phyloP scores from a whole-genome alignment of 257 asterid genomes.

The Nicotiana tomentosiformis region DNA sequence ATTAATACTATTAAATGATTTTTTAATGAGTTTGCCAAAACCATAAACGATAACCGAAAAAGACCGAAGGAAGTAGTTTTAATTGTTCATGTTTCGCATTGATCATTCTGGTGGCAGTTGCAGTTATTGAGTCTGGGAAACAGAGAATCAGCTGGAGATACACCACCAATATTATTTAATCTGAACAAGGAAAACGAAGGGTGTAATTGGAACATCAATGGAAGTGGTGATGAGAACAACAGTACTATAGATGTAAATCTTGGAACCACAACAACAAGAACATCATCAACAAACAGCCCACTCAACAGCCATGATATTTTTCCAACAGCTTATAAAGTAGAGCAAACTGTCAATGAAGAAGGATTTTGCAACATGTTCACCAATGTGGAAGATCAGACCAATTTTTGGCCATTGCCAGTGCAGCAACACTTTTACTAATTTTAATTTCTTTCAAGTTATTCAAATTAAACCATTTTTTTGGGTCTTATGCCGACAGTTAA shows the following conservation, averaged over 20 bases:
- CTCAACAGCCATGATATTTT: conserved; percentile 20
- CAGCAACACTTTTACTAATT: conserved; percentile 40
- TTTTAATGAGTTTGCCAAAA: too few species aligned
- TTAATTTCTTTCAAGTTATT: neutral
- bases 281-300: conserved; percentile 15
- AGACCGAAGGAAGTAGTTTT: neutral
- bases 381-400: conserved; percentile 54
- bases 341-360: conserved; percentile 32
- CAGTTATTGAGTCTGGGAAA: conserved; percentile 55
- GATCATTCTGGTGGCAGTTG: conserved; percentile 13
- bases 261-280: conserved; percentile 27
- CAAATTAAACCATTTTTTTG: neutral
- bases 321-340: conserved; percentile 29
- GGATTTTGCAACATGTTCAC: conserved; percentile 54
- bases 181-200: conserved; percentile 65
- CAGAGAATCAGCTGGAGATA: conserved; percentile 32
- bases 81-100: neutral
- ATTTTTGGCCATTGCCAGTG: conserved; percentile 73
- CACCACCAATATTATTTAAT: conserved; percentile 22
- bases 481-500: neutral
- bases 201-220: conserved; percentile 55
- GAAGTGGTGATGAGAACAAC: conserved; percentile 52
- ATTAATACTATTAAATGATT: too few species aligned
- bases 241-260: conserved; percentile 42
- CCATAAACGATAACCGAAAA: too few species aligned